These are phyloP conservation scores for Hygrophoropsis aurantiaca DNA, from an alignment of 768 basidiomycete species.

Conservation along the genomic window DNA sequence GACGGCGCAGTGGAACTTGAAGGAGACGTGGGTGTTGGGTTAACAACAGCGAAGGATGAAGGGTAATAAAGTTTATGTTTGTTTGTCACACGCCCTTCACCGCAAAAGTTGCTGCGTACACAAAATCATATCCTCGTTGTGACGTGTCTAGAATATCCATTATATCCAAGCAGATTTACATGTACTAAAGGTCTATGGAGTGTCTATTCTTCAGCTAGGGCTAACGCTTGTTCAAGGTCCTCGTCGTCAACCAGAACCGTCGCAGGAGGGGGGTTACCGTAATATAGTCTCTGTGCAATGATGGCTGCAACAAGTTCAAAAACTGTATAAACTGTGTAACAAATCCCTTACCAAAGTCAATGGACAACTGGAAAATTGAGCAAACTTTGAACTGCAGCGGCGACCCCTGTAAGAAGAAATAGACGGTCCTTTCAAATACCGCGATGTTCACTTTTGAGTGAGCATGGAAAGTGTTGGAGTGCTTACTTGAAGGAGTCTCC, in stretches of 20 bases:
- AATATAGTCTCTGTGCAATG: constrained; percentile 68
- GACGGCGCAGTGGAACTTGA: no score
- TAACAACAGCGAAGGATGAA: constrained; percentile 10
- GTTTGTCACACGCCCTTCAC: constrained; percentile 26
- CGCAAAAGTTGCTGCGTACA: not conserved
- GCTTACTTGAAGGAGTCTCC: constrained; percentile 84
- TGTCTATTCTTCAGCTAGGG: constrained; percentile 57
- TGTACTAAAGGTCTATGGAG: not conserved
- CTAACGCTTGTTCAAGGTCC: constrained; percentile 74
- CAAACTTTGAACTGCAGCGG: constrained; percentile 83
- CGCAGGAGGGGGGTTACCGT: constrained; percentile 68
- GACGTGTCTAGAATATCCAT: constrained; percentile 1
- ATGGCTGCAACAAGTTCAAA: constrained; percentile 51
- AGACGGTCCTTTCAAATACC: constrained; percentile 53
- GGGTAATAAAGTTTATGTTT: constrained; percentile 27
- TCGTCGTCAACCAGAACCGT: constrained; percentile 48
- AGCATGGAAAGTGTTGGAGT: constrained; percentile 2
- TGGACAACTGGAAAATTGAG: constrained; percentile 78
- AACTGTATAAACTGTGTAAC: constrained; percentile 5
- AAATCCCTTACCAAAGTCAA: constrained; percentile 64
- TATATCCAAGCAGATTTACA: not conserved
- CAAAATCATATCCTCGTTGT: no score
- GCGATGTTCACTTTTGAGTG: no score
- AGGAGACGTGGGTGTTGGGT: constrained; percentile 24
- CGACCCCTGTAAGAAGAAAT: constrained; percentile 74